phyloP scores from a whole-genome alignment of 2,329 filamentous ascomycete genomes.

The Aspergillus novoparasiticus region DNA sequence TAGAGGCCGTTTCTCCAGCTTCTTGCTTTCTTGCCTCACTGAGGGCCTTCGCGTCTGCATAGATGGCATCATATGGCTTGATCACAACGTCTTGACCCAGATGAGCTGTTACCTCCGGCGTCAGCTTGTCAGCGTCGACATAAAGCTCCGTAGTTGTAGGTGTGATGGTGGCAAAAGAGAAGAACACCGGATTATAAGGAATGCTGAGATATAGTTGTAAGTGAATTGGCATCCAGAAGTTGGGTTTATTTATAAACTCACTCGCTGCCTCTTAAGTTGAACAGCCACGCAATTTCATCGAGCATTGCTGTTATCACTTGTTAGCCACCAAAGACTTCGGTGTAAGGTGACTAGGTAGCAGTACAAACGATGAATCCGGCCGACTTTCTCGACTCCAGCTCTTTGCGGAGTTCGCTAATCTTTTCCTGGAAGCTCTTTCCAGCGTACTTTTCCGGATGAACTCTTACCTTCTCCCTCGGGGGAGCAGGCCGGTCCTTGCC shows the following conservation, averaged over 20 bases:
- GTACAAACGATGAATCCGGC: slow-evolving; percentile 79
- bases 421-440: slow-evolving; percentile 84
- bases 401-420: slow-evolving; percentile 82
- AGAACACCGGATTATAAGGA: slow-evolving; percentile 97
- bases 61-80: slow-evolving; percentile 80
- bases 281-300: slow-evolving; percentile 97
- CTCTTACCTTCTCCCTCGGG: slow-evolving; percentile 74
- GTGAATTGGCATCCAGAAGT: neutral
- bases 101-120: slow-evolving; percentile 67
- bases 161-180: slow-evolving; percentile 91
- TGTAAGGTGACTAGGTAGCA: slow-evolving; percentile 12
- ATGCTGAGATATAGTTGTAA: slow-evolving; percentile 56
- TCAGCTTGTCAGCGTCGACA: slow-evolving; percentile 77
- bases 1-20: slow-evolving; percentile 49
- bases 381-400: slow-evolving; percentile 86
- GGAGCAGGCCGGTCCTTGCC: slow-evolving; percentile 69
- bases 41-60: slow-evolving; percentile 72
- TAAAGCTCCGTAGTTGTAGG: slow-evolving; percentile 76
- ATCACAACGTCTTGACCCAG: slow-evolving; percentile 71
- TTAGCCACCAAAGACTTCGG: slow-evolving; percentile 14
- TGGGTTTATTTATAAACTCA: slow-evolving; percentile 35
- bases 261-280: slow-evolving; percentile 92
- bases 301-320: slow-evolving; percentile 65
- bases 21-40: slow-evolving; percentile 48
- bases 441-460: slow-evolving; percentile 71